Evolutionary conservation across 2,329 filamentous ascomycete species (phyloP).

Genomic region (Fusarium anguioides): DNA sequence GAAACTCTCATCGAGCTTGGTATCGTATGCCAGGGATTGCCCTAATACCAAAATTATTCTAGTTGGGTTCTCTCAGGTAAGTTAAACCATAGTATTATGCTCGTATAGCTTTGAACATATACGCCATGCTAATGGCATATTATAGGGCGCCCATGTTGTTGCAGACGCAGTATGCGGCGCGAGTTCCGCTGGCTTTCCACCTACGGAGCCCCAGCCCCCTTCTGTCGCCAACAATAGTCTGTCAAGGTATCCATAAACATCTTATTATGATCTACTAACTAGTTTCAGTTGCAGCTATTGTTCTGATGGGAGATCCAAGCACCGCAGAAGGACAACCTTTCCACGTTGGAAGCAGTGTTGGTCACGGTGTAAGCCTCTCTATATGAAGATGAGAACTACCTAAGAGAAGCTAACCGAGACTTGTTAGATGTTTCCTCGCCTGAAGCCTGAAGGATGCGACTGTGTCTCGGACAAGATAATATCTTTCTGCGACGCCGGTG

Average conservation of each 20-base stretch:
- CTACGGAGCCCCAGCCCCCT: constrained; percentile 18
- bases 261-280: neutral
- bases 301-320: constrained; percentile 43
- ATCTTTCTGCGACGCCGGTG: constrained; percentile 36
- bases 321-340: constrained; percentile 31
- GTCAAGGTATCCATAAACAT: neutral
- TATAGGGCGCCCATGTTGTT: constrained; percentile 39
- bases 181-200: constrained; percentile 34
- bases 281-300: constrained; percentile 28
- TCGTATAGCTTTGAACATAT: rapidly evolving
- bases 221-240: constrained; percentile 25
- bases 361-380: constrained; percentile 32
- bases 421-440: constrained; percentile 32
- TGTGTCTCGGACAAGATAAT: constrained; percentile 19
- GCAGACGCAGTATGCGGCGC: constrained; percentile 40
- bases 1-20: constrained; percentile 11
- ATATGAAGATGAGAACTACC: rapidly evolving
- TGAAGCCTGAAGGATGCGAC: constrained; percentile 24
- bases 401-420: neutral
- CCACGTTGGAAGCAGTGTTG: constrained; percentile 33
- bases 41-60: constrained; percentile 38
- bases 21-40: constrained; percentile 21
- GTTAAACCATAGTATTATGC: neutral
- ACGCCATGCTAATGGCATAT: neutral
- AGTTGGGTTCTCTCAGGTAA: constrained; percentile 40